These are phyloP conservation scores for Oryza brachyantha DNA, from an alignment of 176 grass and related monocot species.

Conservation along the genomic window DNA sequence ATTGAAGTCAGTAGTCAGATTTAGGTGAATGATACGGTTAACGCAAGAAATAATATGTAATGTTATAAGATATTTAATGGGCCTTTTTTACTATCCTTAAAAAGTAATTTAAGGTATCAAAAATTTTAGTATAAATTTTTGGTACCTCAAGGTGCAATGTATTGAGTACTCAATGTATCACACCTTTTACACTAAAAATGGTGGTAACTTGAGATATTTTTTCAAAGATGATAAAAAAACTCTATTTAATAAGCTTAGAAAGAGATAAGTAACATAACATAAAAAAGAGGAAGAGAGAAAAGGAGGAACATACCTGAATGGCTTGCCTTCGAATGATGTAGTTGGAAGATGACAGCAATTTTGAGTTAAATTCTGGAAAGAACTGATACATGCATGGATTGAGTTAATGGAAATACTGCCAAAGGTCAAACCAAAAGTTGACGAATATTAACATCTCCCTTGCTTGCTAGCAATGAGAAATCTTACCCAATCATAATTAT, in stretches of 20 bases:
- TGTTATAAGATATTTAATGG: too few relatives aligned
- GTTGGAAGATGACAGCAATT: slow-evolving; percentile 44
- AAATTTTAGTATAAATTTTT: too few relatives aligned
- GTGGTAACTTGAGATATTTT: too few relatives aligned
- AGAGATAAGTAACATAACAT: neutral
- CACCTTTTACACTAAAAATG: too few relatives aligned
- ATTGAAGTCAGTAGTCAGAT: neutral
- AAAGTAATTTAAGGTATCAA: too few relatives aligned
- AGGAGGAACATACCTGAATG: slow-evolving; percentile 21
- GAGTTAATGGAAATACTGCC: neutral
- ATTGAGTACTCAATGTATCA: too few relatives aligned
- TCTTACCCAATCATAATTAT: slow-evolving; percentile 67
- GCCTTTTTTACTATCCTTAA: too few relatives aligned
- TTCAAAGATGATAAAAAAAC: too few relatives aligned
- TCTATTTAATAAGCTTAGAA: too few relatives aligned
- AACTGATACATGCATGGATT: slow-evolving; percentile 32
- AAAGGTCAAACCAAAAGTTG: neutral
- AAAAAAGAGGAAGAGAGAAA: neutral
- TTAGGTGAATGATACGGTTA: neutral
- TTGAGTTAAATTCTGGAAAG: slow-evolving; percentile 60
- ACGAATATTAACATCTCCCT: neutral
- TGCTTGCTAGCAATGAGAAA: neutral
- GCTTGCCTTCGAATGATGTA: slow-evolving; percentile 56
- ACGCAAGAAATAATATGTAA: neutral
- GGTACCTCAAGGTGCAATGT: too few relatives aligned